Evolutionary conservation across 306 rosid species (phyloP), one percentile per base, ranked within the genome.

Genomic region (Dalbergia oliveri): DNA sequence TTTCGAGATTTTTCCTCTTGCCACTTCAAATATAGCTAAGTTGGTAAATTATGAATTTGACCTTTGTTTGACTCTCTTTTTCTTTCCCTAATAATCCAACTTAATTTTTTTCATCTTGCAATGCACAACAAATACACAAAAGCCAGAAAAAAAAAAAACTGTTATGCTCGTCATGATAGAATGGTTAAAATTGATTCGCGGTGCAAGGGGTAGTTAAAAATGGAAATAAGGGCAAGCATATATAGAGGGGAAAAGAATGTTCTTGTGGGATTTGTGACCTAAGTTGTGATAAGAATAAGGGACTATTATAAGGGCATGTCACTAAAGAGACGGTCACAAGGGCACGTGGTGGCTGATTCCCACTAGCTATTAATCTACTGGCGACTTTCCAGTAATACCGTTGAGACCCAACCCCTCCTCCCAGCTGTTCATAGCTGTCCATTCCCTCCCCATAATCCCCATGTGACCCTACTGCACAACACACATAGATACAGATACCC

Each of bases 391-490:
- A 88, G 97, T 88, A 81, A 88, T 81, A 94, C 96, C 98, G 92
- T 92, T 90, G 93, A 92, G 85, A 81, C 89, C 89, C 79, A 60
- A 69, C 72, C 79, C 80, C 57, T 87, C 88, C 59, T 84, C 90
- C 84, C 88, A 92, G 97, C 97, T 92, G 98, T 92, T 66, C 72
- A 88, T 88, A 89, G 97, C 97, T 94, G 98, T 92, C 97, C 86
- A 86, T 61, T 79, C 84, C 58, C 54, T 49, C 60, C 62, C 76
- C 82, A 26, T 26, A 26, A 69, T 75, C 61, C 85, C 89, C 91
- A 86, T 87, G 91, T 88, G 88, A 90, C 90, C 90, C 86, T 69
- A 82, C 84, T 77, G 12, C 82, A 23, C 75, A 77, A 66, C 65
- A 71, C 84, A 82, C 76, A 82, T 66, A 49, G 12, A 75, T 76